phyloP scores from a whole-genome alignment of 441 rosid genomes.

The Cnidoscolus chayamansa region DNA sequence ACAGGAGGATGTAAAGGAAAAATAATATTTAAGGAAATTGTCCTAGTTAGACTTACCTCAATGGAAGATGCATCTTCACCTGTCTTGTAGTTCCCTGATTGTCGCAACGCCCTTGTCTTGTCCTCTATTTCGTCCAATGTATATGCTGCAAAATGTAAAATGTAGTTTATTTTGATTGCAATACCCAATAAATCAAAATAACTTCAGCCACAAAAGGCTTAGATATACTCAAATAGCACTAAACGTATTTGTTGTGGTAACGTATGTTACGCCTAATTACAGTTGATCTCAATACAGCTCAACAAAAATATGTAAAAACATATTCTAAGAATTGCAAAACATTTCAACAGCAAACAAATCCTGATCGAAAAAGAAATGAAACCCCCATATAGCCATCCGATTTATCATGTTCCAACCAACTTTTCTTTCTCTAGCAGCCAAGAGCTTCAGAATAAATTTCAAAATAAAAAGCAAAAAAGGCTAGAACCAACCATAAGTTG shows the following conservation, averaged over 20 bases:
- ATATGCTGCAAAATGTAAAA: constrained; percentile 45
- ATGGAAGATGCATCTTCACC: constrained; percentile 42
- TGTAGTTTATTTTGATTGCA: background rate
- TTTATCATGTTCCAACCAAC: too few species aligned
- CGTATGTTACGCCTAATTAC: too few species aligned
- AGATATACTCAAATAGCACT: background rate
- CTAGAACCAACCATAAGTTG: constrained; percentile 51
- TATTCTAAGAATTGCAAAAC: background rate
- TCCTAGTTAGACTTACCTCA: constrained; percentile 45
- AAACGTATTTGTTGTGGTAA: background rate
- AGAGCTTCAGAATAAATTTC: background rate
- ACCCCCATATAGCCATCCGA: too few species aligned
- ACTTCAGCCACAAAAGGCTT: background rate
- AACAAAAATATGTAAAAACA: background rate
- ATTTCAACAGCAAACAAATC: too few species aligned
- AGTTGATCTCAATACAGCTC: background rate
- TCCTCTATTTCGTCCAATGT: constrained; percentile 61
- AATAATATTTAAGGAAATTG: background rate
- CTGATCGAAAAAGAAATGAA: too few species aligned
- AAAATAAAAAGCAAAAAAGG: background rate
- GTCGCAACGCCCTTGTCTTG: constrained; percentile 68
- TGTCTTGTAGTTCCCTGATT: constrained; percentile 39
- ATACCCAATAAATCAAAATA: background rate
- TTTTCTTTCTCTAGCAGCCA: too few species aligned
- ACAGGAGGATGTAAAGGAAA: background rate